Evolutionary conservation across 805 yeast species (phyloP).

Genomic region (Suhomyces faveliae): DNA sequence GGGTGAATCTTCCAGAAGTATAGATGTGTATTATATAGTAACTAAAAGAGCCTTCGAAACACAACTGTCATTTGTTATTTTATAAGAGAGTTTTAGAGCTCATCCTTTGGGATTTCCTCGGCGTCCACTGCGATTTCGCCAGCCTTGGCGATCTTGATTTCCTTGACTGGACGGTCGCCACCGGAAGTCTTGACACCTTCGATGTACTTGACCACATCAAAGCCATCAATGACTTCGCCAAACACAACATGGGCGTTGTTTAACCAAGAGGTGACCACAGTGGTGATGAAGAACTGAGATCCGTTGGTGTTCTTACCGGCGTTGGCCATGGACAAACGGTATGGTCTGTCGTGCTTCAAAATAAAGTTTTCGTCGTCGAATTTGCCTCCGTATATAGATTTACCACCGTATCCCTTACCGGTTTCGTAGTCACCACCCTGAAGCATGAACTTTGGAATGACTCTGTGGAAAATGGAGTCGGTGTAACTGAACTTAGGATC

Average conservation of each 20-base stretch:
- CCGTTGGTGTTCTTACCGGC: conserved; percentile 82
- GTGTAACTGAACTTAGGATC: conserved; percentile 66
- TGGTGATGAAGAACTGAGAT: conserved; percentile 93
- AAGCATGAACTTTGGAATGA: conserved; percentile 71
- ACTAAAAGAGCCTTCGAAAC: too few relatives aligned
- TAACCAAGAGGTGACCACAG: conserved; percentile 88
- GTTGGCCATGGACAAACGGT: conserved; percentile 75
- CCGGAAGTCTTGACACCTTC: conserved; percentile 68
- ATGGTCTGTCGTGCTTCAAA: conserved; percentile 67
- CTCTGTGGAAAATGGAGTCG: conserved; percentile 68
- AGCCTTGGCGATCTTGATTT: conserved; percentile 61
- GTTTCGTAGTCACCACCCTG: conserved; percentile 87
- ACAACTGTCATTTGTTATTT: not conserved
- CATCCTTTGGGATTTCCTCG: conserved; percentile 14
- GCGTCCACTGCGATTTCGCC: conserved; percentile 59
- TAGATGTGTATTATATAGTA: not conserved
- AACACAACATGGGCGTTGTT: conserved; percentile 95
- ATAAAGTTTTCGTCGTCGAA: conserved; percentile 77
- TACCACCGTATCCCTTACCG: conserved; percentile 75
- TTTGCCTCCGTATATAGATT: conserved; percentile 71
- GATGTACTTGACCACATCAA: conserved; percentile 74
- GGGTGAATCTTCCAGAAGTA: conserved; percentile 18
- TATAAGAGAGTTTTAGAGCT: not conserved
- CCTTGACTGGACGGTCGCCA: conserved; percentile 70
- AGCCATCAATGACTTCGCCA: conserved; percentile 89